phyloP scores from a whole-genome alignment of 306 rosid species.

The Hippophae gyantsensis region DNA sequence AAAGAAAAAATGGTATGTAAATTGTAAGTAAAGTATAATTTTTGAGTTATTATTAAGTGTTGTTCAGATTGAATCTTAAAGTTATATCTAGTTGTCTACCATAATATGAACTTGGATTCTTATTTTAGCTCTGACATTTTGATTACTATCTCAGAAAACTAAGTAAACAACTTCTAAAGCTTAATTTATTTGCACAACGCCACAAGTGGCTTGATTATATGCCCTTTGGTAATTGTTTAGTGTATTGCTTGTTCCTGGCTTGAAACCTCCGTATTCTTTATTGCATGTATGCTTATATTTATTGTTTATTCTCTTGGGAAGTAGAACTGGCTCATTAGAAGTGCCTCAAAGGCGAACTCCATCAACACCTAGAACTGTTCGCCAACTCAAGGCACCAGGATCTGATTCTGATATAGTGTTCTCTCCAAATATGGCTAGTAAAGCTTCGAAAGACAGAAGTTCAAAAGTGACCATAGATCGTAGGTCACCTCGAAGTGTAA shows the following conservation, averaged over 20 bases:
- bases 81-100: too few species aligned
- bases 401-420: constrained; percentile 46
- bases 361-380: constrained; percentile 23
- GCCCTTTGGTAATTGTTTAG: too few species aligned
- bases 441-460: constrained; percentile 63
- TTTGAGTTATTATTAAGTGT: too few species aligned
- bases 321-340: constrained; percentile 66
- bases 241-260: constrained; percentile 2
- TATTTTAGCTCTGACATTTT: too few species aligned
- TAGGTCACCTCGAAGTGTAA: constrained; percentile 73
- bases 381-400: constrained; percentile 56
- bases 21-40: too few species aligned
- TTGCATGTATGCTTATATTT: constrained; percentile 8
- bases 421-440: constrained; percentile 34
- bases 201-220: too few species aligned
- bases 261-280: not conserved
- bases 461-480: constrained; percentile 58
- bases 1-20: too few species aligned
- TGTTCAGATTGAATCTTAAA: too few species aligned
- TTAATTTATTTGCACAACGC: too few species aligned
- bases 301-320: constrained; percentile 4
- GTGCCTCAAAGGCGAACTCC: constrained; percentile 69
- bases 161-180: too few species aligned
- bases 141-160: too few species aligned
- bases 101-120: too few species aligned